Evolutionary conservation across 305 asterid genomes (phyloP).

Genomic region (Rubia balearica): DNA sequence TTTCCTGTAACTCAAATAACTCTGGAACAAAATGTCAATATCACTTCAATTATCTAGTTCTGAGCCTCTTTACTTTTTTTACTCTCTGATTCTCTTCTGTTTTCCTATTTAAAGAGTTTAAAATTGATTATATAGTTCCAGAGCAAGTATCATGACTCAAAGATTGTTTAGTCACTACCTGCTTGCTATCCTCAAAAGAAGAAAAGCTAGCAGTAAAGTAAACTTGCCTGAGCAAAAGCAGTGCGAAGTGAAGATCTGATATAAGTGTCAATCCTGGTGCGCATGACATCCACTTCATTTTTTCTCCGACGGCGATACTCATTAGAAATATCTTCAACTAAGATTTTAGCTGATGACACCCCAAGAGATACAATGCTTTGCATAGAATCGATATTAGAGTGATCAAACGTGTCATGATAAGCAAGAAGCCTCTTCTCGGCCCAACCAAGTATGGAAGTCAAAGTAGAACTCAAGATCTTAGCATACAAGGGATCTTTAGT

Average conservation of each 20-base stretch:
- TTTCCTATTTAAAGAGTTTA: neutral
- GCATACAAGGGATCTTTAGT: slow-evolving; percentile 74
- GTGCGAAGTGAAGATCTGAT: slow-evolving; percentile 95
- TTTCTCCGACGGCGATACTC: slow-evolving; percentile 89
- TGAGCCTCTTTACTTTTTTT: neutral
- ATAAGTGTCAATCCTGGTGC: slow-evolving; percentile 86
- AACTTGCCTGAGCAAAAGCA: slow-evolving; percentile 97
- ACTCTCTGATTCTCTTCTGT: neutral
- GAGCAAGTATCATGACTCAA: neutral
- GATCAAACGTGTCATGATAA: slow-evolving; percentile 84
- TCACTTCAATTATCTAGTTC: neutral
- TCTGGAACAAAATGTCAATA: neutral
- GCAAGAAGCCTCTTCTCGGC: slow-evolving; percentile 96
- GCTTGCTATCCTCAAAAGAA: neutral
- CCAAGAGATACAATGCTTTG: slow-evolving; percentile 79
- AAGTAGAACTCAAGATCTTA: slow-evolving; percentile 67
- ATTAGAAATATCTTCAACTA: slow-evolving; percentile 89
- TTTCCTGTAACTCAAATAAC: neutral
- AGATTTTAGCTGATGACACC: slow-evolving; percentile 72
- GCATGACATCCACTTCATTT: slow-evolving; percentile 81
- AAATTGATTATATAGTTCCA: neutral
- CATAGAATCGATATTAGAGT: slow-evolving; percentile 72
- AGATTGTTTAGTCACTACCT: slow-evolving; percentile 1
- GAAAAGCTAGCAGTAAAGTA: slow-evolving; percentile 15
- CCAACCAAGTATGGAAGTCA: slow-evolving; percentile 94